A percentile compares a stretch with the other conserved stretches of the same genome.
Evolutionary conservation across 768 basidiomycete genomes (phyloP).

Genomic region (Crassisporium funariophilum): DNA sequence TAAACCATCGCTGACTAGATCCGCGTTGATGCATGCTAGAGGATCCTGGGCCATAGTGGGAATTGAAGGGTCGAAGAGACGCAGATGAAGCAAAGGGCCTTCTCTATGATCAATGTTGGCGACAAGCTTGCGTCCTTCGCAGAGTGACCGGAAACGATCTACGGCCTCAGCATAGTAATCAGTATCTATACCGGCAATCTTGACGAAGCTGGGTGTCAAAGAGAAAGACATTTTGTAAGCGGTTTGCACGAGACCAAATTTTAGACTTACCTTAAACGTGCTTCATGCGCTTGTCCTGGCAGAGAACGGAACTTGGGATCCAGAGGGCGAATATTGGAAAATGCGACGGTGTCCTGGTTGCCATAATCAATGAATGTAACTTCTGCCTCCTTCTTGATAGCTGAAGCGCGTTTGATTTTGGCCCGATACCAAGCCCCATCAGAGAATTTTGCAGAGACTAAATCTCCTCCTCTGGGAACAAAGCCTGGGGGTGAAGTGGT

Average conservation of each 20-base stretch:
- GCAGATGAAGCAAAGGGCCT: conserved; percentile 76
- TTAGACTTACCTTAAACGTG: conserved; percentile 71
- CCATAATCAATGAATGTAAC: conserved; percentile 96
- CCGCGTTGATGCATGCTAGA: conserved; percentile 81
- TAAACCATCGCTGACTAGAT: conserved; percentile 86
- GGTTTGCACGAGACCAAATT: neutral
- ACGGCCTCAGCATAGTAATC: conserved; percentile 88
- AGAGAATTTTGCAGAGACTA: conserved; percentile 94
- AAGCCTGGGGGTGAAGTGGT: conserved; percentile 67
- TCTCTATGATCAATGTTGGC: conserved; percentile 94
- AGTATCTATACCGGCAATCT: conserved; percentile 74
- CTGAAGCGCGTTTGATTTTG: conserved; percentile 82
- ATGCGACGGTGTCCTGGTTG: conserved; percentile 87
- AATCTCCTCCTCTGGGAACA: conserved; percentile 79
- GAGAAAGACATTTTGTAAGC: neutral
- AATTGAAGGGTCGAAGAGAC: conserved; percentile 88
- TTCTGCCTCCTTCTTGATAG: conserved; percentile 91
- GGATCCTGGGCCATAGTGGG: conserved; percentile 68
- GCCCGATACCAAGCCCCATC: conserved; percentile 97
- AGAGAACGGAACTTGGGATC: conserved; percentile 89
- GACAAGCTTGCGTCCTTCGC: conserved; percentile 93
- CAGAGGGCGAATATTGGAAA: conserved; percentile 83
- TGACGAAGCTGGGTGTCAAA: conserved; percentile 68
- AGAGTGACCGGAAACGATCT: conserved; percentile 81
- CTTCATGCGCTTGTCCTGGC: conserved; percentile 93